Evolutionary conservation across 2,329 filamentous ascomycete genomes (phyloP), one percentile per base, ranked within the genome.

Genomic region (Fusarium heterosporum): DNA sequence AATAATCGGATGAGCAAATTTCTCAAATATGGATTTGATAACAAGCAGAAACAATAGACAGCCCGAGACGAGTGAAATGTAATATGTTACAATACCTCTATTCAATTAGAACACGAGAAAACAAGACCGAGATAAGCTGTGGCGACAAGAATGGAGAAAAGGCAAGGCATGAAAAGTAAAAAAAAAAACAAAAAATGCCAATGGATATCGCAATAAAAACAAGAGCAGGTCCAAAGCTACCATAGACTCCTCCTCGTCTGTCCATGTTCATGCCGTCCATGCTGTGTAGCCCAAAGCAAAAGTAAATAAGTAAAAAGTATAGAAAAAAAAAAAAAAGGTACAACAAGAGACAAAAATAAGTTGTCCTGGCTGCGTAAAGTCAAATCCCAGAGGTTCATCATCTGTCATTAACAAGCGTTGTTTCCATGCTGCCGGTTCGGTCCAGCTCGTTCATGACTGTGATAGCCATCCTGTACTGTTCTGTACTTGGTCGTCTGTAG

Each of bases 161-260:
- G 16, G 34, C 5, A 34, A 16, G 36, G 38, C 7, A 25, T 11
- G 9, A 6, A 34, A 53, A 22, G 8, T 3, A 43, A 47, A 47
- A 47, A 52, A 28, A 10, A 49, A 38, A 29, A 49, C 13, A 36
- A 55, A 58, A 62, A 29, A 41, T 38, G 61, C 55, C 36, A 34
- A 61, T 61, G 53, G 66, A 66, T 60, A 71, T 67, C 55, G 49
- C 60, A 64, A 51, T 25, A 22, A 46, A 66, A 55, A 55, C 6
- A 34, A 11, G 22, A 66, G 47, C 51, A 32, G 55, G 39, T 53
- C 36, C 45, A 32, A 57, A 63, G 61, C 57, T 48, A 58, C 64
- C 59, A n/a, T 46, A 39, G 55, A 61, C 66, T 71, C 66, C 51
- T 57, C 57, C 54, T 40, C 55, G 38, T 34, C 59, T 53, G 56